Base-by-base conservation (phyloP, 176 grass and related monocot genomes). In the Paspalum notatum region DNA sequence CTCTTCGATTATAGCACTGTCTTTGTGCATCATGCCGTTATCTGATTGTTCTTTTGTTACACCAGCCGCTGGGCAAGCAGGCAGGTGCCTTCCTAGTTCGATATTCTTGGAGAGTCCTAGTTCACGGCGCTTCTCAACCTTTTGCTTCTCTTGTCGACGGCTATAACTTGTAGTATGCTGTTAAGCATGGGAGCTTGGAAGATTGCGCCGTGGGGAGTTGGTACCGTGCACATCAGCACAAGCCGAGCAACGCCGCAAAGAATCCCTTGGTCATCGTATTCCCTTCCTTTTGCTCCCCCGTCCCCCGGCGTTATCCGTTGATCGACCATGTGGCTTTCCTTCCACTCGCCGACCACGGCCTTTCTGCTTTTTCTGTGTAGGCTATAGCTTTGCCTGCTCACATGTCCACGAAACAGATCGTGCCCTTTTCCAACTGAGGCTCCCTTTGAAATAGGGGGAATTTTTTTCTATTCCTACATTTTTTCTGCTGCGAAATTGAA, bases 261-360 rank as follows among this genome's bases (percentile, higher is more conserved):
- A 58, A 75, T 58, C 32, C 52, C 20, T 22, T 68, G 12, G 57
- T 12, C 38, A 3, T 63, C 14, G 38, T 66, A 20, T n/a, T 10
- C 32, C 32, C 32, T 32, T 64, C 27, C 7, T 64, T 43, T 66
- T n/a, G n/a, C 10, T 12, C 42, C 20, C 6, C 9, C 53, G 18
- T 57, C 16, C n/a, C 37, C 52, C 37, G 53, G 39, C 72, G 72
- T 58, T 75, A 75, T 59, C 72, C n/a, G 53, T n/a, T 12, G 12
- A 0, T 16, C 18, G 9, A 43, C n/a, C 38, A 58, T 38, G 72
- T 44, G 72, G 53, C 18, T 43, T 32, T 32, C 32, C 32, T 15
- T 44, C 47, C 38, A 44, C 18, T 43, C 26, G 52, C 52, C 72
- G 71, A 56, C 17, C 32, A 55, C 10, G 51, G 0, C 17, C 32